Percentiles rank a stretch among this genome's conserved stretches.
Evolutionary conservation across 2,329 filamentous ascomycete species (phyloP).

Genomic region (Trichoderma hamatum): DNA sequence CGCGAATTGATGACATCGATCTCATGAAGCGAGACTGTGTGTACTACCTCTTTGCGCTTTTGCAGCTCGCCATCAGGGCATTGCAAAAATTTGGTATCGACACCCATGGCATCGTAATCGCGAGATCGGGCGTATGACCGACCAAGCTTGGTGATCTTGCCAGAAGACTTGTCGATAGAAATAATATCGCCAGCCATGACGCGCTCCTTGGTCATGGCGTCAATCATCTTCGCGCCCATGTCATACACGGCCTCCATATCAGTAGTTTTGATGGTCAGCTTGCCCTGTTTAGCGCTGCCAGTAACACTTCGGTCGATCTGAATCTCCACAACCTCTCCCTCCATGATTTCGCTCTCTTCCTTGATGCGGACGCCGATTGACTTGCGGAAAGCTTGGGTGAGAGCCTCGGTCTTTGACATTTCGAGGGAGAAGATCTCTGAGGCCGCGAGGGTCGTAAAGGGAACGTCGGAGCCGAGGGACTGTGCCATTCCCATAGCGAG

Average conservation of each 20-base stretch:
- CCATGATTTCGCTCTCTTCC: conserved; percentile 98
- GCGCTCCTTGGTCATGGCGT: conserved; percentile 98
- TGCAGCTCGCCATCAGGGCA: conserved; percentile 97
- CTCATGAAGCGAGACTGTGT: conserved; percentile 95
- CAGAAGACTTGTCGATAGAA: conserved; percentile 96
- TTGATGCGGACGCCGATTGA: conserved; percentile 98
- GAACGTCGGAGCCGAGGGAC: conserved; percentile 89
- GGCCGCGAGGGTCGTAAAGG: conserved; percentile 92
- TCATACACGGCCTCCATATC: conserved; percentile 99
- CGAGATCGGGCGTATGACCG: conserved; percentile 91
- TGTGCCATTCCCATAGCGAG: conserved; percentile 99
- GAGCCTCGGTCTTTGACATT: conserved; percentile 98
- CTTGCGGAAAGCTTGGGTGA: conserved; percentile 98
- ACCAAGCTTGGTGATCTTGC: conserved; percentile 96
- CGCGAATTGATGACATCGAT: conserved; percentile 99
- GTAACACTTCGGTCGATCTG: conserved; percentile 97
- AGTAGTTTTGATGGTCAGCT: conserved; percentile 98
- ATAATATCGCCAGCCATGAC: conserved; percentile 99
- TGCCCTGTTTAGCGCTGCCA: conserved; percentile 95
- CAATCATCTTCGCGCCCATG: conserved; percentile 99
- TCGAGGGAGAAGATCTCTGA: conserved; percentile 98
- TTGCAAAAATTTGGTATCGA: conserved; percentile 96
- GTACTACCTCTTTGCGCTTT: conserved; percentile 94
- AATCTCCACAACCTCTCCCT: conserved; percentile 98
- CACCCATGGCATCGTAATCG: conserved; percentile 99